phyloP scores from a whole-genome alignment of 139 green algal species.

The Chlorella sp. region DNA sequence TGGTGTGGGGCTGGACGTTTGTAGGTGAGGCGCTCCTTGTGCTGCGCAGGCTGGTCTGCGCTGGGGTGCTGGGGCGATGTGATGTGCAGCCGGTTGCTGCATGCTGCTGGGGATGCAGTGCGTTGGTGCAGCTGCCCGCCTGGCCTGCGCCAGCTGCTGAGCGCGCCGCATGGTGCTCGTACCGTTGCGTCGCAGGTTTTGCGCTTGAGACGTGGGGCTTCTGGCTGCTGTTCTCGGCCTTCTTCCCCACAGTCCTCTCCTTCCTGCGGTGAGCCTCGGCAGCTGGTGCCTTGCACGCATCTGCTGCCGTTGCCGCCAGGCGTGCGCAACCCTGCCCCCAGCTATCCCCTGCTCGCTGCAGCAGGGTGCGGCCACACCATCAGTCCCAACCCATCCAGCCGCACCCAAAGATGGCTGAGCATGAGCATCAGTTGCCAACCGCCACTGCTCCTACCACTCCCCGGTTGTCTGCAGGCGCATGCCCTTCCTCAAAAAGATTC shows the following conservation, averaged over 20 bases:
- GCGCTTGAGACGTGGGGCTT: conserved; percentile 94
- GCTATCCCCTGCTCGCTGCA: too few species aligned
- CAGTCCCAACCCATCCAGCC: too few species aligned
- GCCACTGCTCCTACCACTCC: not conserved
- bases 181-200: too few species aligned
- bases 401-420: too few species aligned
- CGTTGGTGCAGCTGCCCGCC: not conserved
- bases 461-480: conserved; percentile 46
- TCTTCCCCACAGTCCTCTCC: conserved; percentile 92
- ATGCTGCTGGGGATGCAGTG: not conserved
- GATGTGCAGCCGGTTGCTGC: too few species aligned
- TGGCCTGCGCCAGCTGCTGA: not conserved
- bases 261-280: conserved; percentile 75
- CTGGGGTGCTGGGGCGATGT: too few species aligned
- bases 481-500: conserved; percentile 76
- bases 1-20: conserved; percentile 91
- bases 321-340: too few species aligned
- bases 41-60: too few species aligned
- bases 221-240: conserved; percentile 94
- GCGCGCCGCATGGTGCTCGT: too few species aligned
- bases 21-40: conserved; percentile 68
- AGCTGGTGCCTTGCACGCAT: not conserved
- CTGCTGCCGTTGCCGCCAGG: not conserved
- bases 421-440: too few species aligned
- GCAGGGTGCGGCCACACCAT: too few species aligned